Evolutionary conservation across 176 grass and related monocot species (phyloP).

Genomic region (Bolboschoenus planiculmis): DNA sequence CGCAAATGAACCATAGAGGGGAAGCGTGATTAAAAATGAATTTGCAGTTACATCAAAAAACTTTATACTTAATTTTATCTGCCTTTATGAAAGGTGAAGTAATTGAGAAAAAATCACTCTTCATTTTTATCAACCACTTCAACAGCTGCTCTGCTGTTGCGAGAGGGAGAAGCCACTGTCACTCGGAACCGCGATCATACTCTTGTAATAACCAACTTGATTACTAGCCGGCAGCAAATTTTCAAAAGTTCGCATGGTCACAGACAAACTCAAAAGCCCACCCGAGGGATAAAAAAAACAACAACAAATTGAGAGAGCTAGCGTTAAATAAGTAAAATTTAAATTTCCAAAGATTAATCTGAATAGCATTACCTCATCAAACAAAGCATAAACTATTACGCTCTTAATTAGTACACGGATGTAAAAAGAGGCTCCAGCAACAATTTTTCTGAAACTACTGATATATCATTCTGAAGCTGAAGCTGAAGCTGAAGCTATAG

Average conservation of each 20-base stretch:
- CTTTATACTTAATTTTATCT: too few species aligned
- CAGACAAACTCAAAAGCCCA: not conserved
- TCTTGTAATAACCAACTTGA: too few species aligned
- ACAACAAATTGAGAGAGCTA: not conserved
- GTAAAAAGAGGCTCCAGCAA: constrained; percentile 11
- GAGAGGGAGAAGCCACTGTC: too few species aligned
- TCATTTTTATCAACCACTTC: too few species aligned
- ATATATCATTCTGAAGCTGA: constrained; percentile 7
- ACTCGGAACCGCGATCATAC: too few species aligned
- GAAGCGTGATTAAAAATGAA: too few species aligned
- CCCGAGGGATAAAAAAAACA: not conserved
- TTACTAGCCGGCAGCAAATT: not conserved
- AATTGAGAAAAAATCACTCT: too few species aligned
- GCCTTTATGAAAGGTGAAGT: too few species aligned
- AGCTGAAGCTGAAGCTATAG: constrained; percentile 21
- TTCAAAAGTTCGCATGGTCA: not conserved
- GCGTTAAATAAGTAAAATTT: not conserved
- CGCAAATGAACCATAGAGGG: too few species aligned
- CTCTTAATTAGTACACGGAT: constrained; percentile 21
- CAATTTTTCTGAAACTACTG: not conserved
- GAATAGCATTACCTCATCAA: constrained; percentile 3
- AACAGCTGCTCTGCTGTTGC: too few species aligned
- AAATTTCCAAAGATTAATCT: constrained; percentile 15
- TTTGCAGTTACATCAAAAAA: too few species aligned
- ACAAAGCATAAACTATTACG: constrained; percentile 18